Base-by-base conservation (phyloP, 2,329 filamentous ascomycete species). In the Colletotrichum orchidophilum region DNA sequence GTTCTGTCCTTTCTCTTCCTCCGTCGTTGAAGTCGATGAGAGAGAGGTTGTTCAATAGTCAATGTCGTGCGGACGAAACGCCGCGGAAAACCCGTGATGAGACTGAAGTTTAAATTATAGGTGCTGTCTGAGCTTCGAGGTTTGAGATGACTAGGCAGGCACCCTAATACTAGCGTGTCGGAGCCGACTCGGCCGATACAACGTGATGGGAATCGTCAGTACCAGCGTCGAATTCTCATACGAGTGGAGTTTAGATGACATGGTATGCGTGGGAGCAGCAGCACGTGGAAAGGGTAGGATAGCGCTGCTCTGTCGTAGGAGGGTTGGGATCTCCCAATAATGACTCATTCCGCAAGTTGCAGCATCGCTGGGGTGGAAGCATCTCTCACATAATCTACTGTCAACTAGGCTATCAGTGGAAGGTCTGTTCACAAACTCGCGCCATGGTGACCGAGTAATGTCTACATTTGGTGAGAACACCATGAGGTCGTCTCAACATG, bases 121-220 rank as follows among this genome's bases (percentile, higher is more conserved):
- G 68, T 42, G 58, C 31, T 27, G 64, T 63, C 65, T 71, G 42
- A 58, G 42, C 57, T 18, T 52, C 57, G 63, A 67, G 68, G 66
- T 39, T 57, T 67, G 68, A 58, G 68, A 70, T 39, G 63, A 61
- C 15, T 15, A 8, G 35, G 46, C 29, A 46, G 39, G 55, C 63
- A 66, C 21, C 35, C 39, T 46, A 61, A 33, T 5, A 15, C 60
- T 7, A 21, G 27, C 15, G 24, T 15, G 49, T 31, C 64, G 58
- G 69, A 35, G 26, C 68, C 52, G 58, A 52, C 26, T 63, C 64
- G 68, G 68, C 68, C 58, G 64, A 71, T 24, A 68, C 18, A n/a
- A 9, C 31, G 27, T 3, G 33, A 9, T 18, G n/a, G 7, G 33
- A 27, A 39, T 26, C 21, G 62, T 46, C 3, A 26, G 39, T n/a